Evolutionary conservation across 352 stramenopile genomes (phyloP).

Genomic region (Aphanomyces euteiches): DNA sequence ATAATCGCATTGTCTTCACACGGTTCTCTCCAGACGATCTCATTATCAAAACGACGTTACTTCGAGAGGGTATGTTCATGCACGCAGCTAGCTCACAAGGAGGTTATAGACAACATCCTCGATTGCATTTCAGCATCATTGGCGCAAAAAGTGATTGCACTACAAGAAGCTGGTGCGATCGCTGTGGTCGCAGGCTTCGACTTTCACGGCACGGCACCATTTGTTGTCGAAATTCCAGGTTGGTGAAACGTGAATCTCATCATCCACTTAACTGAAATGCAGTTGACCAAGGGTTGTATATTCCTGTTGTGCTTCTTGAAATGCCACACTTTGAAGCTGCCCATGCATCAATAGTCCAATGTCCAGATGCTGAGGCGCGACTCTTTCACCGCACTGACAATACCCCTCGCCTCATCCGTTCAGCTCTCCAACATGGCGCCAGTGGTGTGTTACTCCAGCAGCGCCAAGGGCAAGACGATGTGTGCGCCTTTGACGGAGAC

Average conservation of each 20-base stretch:
- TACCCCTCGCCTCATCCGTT: constrained; percentile 26
- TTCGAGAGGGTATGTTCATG: constrained; percentile 7
- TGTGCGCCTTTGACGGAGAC: neutral
- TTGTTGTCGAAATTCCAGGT: constrained; percentile 45
- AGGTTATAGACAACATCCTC: constrained; percentile 9
- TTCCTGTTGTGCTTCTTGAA: constrained; percentile 64
- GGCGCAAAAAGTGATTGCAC: constrained; percentile 46
- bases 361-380: constrained; percentile 27
- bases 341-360: constrained; percentile 13
- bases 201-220: constrained; percentile 53
- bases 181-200: constrained; percentile 60
- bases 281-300: constrained; percentile 54
- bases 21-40: constrained; percentile 15
- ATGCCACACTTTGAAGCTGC: neutral
- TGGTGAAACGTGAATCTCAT: neutral
- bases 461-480: neutral
- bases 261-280: neutral
- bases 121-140: constrained; percentile 34
- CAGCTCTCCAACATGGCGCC: constrained; percentile 13
- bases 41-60: neutral
- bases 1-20: constrained; percentile 6
- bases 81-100: too few species aligned
- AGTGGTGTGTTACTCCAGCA: constrained; percentile 16
- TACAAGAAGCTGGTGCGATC: constrained; percentile 56
- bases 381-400: neutral